Conservation (phyloP, 2,329 filamentous ascomycete species). For the Chalaropsis thielavioides region DNA sequence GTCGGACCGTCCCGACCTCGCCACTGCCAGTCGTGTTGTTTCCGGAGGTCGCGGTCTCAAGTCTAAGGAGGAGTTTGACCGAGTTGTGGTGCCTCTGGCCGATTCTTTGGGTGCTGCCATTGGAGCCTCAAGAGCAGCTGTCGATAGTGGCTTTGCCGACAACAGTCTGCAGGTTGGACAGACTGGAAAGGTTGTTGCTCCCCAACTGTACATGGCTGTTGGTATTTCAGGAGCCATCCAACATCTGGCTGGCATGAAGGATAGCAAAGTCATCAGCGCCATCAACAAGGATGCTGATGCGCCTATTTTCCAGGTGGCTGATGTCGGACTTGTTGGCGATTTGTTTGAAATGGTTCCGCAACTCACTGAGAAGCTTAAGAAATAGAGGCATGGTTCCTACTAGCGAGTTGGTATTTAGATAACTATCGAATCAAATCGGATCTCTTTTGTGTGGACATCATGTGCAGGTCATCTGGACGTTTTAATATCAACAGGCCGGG, state of each 20-base stretch:
- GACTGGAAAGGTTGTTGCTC: constrained; percentile 96
- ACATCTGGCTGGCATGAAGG: constrained; percentile 98
- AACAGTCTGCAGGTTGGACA: constrained; percentile 97
- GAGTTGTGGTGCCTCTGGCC: constrained; percentile 77
- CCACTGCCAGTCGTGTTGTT: constrained; percentile 77
- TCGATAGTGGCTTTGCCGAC: constrained; percentile 94
- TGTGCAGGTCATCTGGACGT: constrained; percentile 20
- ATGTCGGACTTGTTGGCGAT: constrained; percentile 90
- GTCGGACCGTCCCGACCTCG: constrained; percentile 85
- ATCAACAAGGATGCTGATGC: constrained; percentile 98
- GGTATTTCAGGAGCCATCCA: constrained; percentile 97
- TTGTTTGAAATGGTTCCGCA: constrained; percentile 92
- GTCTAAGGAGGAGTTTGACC: constrained; percentile 95
- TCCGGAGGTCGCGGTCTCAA: constrained; percentile 90
- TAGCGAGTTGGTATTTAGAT: constrained; percentile 1
- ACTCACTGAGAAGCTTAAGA: constrained; percentile 85
- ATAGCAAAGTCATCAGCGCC: constrained; percentile 96
- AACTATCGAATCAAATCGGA: neutral
- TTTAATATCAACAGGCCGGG: neutral
- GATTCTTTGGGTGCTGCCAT: constrained; percentile 91
- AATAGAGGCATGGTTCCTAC: constrained; percentile 20
- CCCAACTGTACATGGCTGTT: constrained; percentile 85
- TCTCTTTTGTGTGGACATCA: constrained; percentile 16
- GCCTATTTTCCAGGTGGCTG: constrained; percentile 95
- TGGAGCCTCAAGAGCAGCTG: constrained; percentile 83